These are phyloP conservation scores for Halophytophthora polymorphica DNA, from an alignment of 352 stramenopile species.

Conservation along the genomic window DNA sequence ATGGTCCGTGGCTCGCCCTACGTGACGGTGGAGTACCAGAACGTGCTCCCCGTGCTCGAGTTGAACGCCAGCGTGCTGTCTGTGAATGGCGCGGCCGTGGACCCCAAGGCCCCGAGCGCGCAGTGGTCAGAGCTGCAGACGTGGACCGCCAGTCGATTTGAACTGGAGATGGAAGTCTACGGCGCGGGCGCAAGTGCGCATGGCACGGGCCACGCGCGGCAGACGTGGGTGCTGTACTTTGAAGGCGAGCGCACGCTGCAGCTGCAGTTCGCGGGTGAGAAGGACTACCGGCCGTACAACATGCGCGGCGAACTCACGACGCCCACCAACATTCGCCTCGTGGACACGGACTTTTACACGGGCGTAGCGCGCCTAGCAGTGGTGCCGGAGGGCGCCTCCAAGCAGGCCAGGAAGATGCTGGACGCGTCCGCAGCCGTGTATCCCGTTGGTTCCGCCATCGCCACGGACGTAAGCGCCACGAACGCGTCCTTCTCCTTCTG, in stretches of 20 bases:
- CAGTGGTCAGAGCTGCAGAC: constrained; percentile 29
- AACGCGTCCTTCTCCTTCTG: constrained; percentile 43
- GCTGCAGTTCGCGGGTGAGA: constrained; percentile 64
- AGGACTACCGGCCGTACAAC: constrained; percentile 67
- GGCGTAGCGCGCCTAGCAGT: constrained; percentile 57
- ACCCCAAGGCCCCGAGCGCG: constrained; percentile 20
- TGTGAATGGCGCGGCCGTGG: constrained; percentile 50
- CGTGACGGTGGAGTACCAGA: constrained; percentile 76
- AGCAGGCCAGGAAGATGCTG: constrained; percentile 24
- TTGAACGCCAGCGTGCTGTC: constrained; percentile 57
- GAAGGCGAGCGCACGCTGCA: constrained; percentile 55
- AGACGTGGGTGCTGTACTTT: constrained; percentile 82
- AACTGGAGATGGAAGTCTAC: constrained; percentile 68
- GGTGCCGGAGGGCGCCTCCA: constrained; percentile 34
- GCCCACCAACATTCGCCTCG: constrained; percentile 66
- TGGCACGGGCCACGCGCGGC: constrained; percentile 18
- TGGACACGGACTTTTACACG: constrained; percentile 64
- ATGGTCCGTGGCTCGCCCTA: constrained; percentile 76
- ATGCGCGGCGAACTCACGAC: constrained; percentile 59
- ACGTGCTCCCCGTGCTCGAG: constrained; percentile 65
- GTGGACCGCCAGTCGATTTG: constrained; percentile 61
- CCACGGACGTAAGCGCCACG: constrained; percentile 26
- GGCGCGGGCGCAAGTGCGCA: constrained; percentile 30
- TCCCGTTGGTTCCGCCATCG: constrained; percentile 38
- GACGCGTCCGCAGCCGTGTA: constrained; percentile 59